Percentiles rank a stretch among this genome's conserved stretches.
phyloP scores from a whole-genome alignment of 495 filamentous ascomycete genomes.

The Friedmanniomyces endolithicus region DNA sequence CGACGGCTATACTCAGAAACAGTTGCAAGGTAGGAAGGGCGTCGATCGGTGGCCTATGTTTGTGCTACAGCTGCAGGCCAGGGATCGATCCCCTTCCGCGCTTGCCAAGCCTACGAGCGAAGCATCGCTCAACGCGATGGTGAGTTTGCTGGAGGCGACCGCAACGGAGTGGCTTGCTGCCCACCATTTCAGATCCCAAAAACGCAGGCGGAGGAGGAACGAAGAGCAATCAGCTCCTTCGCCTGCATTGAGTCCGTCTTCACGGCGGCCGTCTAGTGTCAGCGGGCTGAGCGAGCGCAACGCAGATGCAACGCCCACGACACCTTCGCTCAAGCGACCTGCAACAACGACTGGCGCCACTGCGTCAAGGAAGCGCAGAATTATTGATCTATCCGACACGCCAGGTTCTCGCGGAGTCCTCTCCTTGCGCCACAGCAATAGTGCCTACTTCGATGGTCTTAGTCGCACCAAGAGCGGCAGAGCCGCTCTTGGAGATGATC shows the following conservation, averaged over 20 bases:
- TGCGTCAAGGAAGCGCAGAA: slow-evolving; percentile 2
- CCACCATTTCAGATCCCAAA: slow-evolving; percentile 28
- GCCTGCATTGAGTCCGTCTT: background rate
- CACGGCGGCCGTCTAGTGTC: background rate
- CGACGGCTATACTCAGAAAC: slow-evolving; percentile 42
- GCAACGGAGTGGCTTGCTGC: slow-evolving; percentile 29
- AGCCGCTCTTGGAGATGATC: slow-evolving; percentile 19
- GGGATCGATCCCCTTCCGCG: slow-evolving; percentile 1
- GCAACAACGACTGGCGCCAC: background rate
- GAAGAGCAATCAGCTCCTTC: slow-evolving; percentile 6
- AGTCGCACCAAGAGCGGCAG: slow-evolving; percentile 54
- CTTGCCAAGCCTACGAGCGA: slow-evolving; percentile 28
- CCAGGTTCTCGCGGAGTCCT: background rate
- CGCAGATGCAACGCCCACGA: background rate
- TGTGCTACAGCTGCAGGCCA: slow-evolving; percentile 54
- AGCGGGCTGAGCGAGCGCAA: background rate
- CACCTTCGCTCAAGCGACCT: slow-evolving; percentile 2
- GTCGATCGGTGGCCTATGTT: slow-evolving; percentile 89
- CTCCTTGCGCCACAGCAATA: background rate
- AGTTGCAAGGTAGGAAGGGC: slow-evolving; percentile 48
- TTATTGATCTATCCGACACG: background rate
- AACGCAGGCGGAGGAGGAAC: slow-evolving; percentile 4
- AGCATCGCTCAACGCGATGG: slow-evolving; percentile 33
- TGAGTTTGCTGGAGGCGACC: slow-evolving; percentile 23
- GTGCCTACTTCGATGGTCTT: slow-evolving; percentile 46